Percentiles rank a stretch among this genome's conserved stretches.
Conservation (phyloP, 2,329 filamentous ascomycete genomes). For the Pyricularia pennisetigena region DNA sequence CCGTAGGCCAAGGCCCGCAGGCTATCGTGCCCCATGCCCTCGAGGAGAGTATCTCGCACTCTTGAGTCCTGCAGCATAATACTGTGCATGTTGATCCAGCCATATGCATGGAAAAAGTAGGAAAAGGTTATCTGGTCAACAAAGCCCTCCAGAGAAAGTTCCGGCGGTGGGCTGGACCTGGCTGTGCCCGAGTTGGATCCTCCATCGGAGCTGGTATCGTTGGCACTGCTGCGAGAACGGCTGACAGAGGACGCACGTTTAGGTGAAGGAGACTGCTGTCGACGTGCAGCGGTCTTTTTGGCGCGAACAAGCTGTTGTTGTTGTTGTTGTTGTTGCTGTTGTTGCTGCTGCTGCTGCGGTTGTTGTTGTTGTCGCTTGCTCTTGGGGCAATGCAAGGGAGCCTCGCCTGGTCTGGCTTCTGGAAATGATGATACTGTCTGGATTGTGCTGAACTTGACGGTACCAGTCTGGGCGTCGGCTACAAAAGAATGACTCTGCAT, state of each 20-base stretch:
- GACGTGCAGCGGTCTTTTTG: neutral
- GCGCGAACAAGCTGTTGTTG: neutral
- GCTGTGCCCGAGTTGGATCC: neutral
- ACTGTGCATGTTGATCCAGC: conserved; percentile 19
- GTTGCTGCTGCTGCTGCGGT: conserved; percentile 1
- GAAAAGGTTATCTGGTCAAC: conserved; percentile 17
- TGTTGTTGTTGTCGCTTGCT: conserved; percentile 4
- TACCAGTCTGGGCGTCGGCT: conserved; percentile 13
- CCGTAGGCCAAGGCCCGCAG: conserved; percentile 13
- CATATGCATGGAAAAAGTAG: conserved; percentile 18
- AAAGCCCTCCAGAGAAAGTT: conserved; percentile 14
- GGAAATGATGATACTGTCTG: conserved; percentile 13
- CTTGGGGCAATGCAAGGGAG: neutral
- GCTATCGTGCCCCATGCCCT: conserved; percentile 12
- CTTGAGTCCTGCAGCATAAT: conserved; percentile 14
- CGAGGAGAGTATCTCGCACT: conserved; percentile 10
- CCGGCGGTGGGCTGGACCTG: conserved; percentile 5
- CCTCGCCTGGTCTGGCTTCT: neutral
- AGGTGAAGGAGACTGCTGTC: neutral
- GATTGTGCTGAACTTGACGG: conserved; percentile 13
- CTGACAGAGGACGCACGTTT: neutral
- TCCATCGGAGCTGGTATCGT: neutral
- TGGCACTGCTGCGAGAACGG: neutral
- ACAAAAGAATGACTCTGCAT: conserved; percentile 16
- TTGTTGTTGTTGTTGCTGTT: neutral